Conservation (phyloP, 2,329 filamentous ascomycete species). For the Botrytis medusae region DNA sequence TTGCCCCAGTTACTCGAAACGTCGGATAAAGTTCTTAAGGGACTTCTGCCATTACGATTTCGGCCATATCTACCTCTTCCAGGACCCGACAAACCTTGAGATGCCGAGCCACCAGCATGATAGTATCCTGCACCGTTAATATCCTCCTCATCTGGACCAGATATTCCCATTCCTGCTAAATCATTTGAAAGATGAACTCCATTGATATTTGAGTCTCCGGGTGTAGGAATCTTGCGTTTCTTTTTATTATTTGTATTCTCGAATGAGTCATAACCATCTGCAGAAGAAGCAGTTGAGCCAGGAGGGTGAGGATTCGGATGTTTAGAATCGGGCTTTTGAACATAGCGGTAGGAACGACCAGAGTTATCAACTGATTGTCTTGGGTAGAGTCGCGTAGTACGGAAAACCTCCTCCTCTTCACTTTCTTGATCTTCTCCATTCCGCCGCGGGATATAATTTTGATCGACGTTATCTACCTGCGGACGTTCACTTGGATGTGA, state of each 20-base stretch:
- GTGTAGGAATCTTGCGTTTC: conserved; percentile 95
- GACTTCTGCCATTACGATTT: conserved; percentile 59
- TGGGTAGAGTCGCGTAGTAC: conserved; percentile 42
- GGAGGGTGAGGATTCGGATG: conserved; percentile 55
- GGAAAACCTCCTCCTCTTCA: conserved; percentile 54
- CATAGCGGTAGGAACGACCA: conserved; percentile 45
- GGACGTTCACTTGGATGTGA: conserved; percentile 37
- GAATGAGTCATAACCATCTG: conserved; percentile 93
- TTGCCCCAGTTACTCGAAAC: conserved; percentile 43
- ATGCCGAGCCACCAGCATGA: conserved; percentile 53
- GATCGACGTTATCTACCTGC: conserved; percentile 37
- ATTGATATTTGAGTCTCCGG: conserved; percentile 61
- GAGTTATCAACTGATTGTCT: conserved; percentile 49
- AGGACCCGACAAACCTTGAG: conserved; percentile 76
- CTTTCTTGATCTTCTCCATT: conserved; percentile 58
- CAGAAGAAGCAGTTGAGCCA: conserved; percentile 66
- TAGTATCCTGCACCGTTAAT: conserved; percentile 49
- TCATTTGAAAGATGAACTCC: conserved; percentile 56
- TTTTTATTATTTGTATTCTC: conserved; percentile 99
- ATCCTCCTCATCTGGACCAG: conserved; percentile 47
- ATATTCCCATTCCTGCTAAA: conserved; percentile 62
- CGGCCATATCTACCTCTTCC: conserved; percentile 83
- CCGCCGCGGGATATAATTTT: conserved; percentile 47
- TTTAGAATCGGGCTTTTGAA: conserved; percentile 49
- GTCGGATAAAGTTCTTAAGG: conserved; percentile 60